Evolutionary conservation across 768 basidiomycete genomes (phyloP).

Genomic region (Psilocybe azurescens): DNA sequence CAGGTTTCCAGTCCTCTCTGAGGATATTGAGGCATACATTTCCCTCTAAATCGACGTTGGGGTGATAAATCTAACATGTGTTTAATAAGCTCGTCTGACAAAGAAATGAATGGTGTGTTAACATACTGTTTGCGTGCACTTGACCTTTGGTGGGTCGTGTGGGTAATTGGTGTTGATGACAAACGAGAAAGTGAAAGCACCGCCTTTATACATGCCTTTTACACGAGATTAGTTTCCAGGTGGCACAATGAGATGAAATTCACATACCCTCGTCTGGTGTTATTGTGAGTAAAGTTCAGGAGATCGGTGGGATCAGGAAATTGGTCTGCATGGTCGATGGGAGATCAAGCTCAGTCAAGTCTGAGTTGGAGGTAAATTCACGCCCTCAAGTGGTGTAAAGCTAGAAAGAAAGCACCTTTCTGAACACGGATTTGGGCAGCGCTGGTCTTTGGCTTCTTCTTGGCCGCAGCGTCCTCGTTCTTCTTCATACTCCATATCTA

Average conservation of each 20-base stretch:
- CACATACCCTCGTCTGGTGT: slow-evolving; percentile 92
- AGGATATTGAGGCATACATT: slow-evolving; percentile 99
- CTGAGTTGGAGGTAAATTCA: slow-evolving; percentile 42
- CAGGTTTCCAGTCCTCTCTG: slow-evolving; percentile 99
- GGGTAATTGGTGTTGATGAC: slow-evolving; percentile 98
- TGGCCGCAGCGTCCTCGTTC: slow-evolving; percentile 95
- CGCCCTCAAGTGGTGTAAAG: not conserved
- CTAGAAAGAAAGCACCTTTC: slow-evolving; percentile 70
- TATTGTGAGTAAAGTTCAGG: slow-evolving; percentile 96
- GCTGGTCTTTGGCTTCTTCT: slow-evolving; percentile 98
- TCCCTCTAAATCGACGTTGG: slow-evolving; percentile 97
- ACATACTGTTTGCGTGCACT: slow-evolving; percentile 90
- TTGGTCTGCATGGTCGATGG: slow-evolving; percentile 95
- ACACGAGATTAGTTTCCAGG: not conserved
- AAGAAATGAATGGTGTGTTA: not conserved
- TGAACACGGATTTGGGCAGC: slow-evolving; percentile 99
- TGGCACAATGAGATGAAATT: not conserved
- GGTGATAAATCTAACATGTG: slow-evolving; percentile 88
- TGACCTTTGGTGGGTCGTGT: slow-evolving; percentile 99
- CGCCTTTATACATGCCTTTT: slow-evolving; percentile 97
- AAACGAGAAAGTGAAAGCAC: slow-evolving; percentile 92
- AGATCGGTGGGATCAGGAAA: slow-evolving; percentile 93
- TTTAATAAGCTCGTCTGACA: slow-evolving; percentile 11
- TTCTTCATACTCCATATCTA: slow-evolving; percentile 99
- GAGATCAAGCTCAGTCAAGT: slow-evolving; percentile 95